Evolutionary conservation across 1,284 basidiomycete species (phyloP).

Genomic region (Schizophyllum amplum): DNA sequence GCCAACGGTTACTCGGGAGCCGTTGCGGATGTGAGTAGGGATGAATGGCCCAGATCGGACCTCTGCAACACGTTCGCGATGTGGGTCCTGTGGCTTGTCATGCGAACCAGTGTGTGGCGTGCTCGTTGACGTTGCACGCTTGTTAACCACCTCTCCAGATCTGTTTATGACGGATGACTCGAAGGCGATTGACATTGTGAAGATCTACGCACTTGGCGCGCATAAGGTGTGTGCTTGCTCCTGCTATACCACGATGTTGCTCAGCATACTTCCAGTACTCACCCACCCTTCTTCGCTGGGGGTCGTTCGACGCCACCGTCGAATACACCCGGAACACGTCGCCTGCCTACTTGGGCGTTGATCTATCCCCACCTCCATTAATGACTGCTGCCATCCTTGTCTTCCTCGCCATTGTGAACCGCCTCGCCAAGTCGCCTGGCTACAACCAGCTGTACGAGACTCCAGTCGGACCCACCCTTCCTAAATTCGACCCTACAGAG

Average conservation of each 20-base stretch:
- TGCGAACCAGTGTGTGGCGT: slow-evolving; percentile 44
- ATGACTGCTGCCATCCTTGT: slow-evolving; percentile 64
- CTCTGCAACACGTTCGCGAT: slow-evolving; percentile 49
- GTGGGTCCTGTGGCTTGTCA: slow-evolving; percentile 69
- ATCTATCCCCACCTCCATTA: slow-evolving; percentile 45
- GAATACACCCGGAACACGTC: not conserved
- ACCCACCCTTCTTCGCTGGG: slow-evolving; percentile 48
- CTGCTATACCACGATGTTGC: slow-evolving; percentile 1
- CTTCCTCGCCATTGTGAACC: slow-evolving; percentile 50
- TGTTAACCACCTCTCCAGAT: slow-evolving; percentile 19
- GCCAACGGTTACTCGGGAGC: slow-evolving; percentile 37
- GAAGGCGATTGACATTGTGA: slow-evolving; percentile 41
- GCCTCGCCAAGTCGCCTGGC: slow-evolving; percentile 19
- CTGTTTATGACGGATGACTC: slow-evolving; percentile 36
- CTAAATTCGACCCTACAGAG: slow-evolving; percentile 18
- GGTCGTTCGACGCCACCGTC: slow-evolving; percentile 33
- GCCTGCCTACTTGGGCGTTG: slow-evolving; percentile 22
- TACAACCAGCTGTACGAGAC: no score
- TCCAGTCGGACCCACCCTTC: no score
- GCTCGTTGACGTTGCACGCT: slow-evolving; percentile 3
- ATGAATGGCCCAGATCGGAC: slow-evolving; percentile 50
- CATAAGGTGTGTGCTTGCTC: slow-evolving; percentile 40
- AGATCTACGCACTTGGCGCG: slow-evolving; percentile 56
- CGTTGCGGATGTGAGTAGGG: slow-evolving; percentile 24
- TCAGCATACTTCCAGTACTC: slow-evolving; percentile 41